Percentiles rank a stretch among this genome's conserved stretches.
These are phyloP conservation scores for Uromyces viciae-fabae DNA, from an alignment of 1,284 basidiomycete species.

Conservation along the genomic window DNA sequence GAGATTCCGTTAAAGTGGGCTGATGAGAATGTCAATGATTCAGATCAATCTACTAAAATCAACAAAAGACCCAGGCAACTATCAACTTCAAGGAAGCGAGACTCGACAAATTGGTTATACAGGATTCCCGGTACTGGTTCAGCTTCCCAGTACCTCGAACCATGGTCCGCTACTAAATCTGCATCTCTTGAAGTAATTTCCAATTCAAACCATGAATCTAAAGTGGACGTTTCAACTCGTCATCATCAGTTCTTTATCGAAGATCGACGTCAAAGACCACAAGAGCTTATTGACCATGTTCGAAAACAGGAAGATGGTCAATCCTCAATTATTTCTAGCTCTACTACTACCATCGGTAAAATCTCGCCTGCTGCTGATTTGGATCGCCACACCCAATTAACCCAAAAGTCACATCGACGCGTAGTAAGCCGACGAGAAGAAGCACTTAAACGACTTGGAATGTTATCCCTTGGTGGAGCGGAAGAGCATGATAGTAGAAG, in stretches of 20 bases:
- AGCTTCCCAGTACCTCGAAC: constrained; percentile 3
- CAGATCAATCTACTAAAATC: neutral
- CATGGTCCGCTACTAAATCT: constrained; percentile 5
- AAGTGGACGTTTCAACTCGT: neutral
- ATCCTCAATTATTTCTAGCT: constrained; percentile 19
- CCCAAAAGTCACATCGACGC: neutral
- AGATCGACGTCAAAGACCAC: constrained; percentile 6
- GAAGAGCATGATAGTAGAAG: neutral
- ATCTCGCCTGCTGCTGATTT: constrained; percentile 1
- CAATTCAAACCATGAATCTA: neutral
- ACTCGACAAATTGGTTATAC: constrained; percentile 23
- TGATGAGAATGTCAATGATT: constrained; percentile 7
- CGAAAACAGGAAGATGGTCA: neutral
- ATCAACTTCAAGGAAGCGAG: constrained; percentile 1
- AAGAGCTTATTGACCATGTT: neutral
- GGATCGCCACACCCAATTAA: too few relatives aligned
- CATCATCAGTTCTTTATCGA: neutral
- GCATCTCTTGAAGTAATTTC: constrained; percentile 2
- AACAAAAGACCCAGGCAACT: too few relatives aligned
- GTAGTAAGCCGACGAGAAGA: constrained; percentile 14
- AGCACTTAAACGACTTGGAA: constrained; percentile 26
- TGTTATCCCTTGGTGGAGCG: neutral
- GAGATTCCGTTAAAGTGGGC: constrained; percentile 36
- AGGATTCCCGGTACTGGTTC: neutral
- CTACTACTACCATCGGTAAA: neutral